Evolutionary conservation across 441 rosid species (phyloP), one percentile per base, ranked within the genome.

Genomic region (Gossypium trilobum): DNA sequence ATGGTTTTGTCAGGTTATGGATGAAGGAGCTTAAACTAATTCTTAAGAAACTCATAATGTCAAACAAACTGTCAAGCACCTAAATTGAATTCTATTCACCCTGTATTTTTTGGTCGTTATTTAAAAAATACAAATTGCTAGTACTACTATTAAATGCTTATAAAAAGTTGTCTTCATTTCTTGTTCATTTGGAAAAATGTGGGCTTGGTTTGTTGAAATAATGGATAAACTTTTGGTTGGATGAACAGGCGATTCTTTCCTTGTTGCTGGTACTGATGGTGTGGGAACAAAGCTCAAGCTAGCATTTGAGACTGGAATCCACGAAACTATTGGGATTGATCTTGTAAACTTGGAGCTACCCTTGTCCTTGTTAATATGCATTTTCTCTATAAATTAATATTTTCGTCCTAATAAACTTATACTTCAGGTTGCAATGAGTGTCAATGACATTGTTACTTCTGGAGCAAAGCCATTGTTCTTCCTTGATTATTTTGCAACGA

Each of bases 201-300:
- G 54, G 16, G 2, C 56, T 27, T 9, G 7, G 19, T 17, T 59
- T 17, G 11, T 42, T 68, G 36, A 57, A 16, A 75, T 74, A 68
- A 56, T 57, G 79, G 16, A 70, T 63, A 17, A 31, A 54, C 0
- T 63, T 39, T 11, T 70, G 51, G 33, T 25, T 31, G 33, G 22
- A 48, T 46, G 72, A 20, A 29, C 85, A 92, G 97, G 97, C 52
- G 97, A 94, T 82, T 86, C 89, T 1, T 94, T 75, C 69, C 97
- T 90, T 44, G 97, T 92, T 66, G 97, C 97, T 31, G 99, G 99
- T 2, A 90, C 97, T 0, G 97, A 94, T 86, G 97, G 99, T 75
- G 99, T 89, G 22, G 98, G 99, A 64, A 94, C 99, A 33, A 95
- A 95, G 76, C 85, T 95, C 52, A 95, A 95, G 74, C 86, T 95